These are phyloP conservation scores for Chrysanthemum seticuspe DNA, from an alignment of 129 eudicot species.

Conservation along the genomic window DNA sequence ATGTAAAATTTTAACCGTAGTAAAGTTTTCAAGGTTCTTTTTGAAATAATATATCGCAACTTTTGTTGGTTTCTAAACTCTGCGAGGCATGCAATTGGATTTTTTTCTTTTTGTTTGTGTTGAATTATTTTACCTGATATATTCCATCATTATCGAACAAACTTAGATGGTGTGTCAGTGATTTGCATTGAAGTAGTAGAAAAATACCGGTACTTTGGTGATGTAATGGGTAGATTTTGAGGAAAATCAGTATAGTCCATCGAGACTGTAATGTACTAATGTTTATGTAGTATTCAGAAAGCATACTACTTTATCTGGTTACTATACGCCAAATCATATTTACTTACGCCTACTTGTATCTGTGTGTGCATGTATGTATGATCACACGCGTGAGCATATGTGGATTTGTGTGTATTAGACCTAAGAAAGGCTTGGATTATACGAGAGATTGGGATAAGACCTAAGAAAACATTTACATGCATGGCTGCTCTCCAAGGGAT, in stretches of 20 bases:
- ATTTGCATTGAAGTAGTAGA: not conserved
- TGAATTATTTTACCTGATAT: not conserved
- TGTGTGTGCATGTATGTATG: not conserved
- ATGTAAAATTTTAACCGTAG: too few relatives aligned
- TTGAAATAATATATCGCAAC: not conserved
- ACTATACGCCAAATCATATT: too few relatives aligned
- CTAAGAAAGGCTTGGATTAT: not conserved
- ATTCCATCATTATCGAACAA: not conserved
- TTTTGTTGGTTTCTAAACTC: too few relatives aligned
- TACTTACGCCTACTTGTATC: not conserved
- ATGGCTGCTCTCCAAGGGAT: not conserved
- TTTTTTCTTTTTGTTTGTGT: not conserved
- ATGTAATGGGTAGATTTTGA: not conserved
- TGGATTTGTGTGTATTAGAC: not conserved
- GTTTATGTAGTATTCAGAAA: not conserved
- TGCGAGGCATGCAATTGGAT: too few relatives aligned
- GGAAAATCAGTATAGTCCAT: not conserved
- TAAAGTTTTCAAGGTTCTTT: too few relatives aligned
- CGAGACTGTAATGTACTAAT: not conserved
- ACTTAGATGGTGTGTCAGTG: not conserved
- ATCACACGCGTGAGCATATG: not conserved
- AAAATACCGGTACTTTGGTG: not conserved
- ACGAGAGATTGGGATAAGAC: not conserved
- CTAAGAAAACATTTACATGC: not conserved
- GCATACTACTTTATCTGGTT: not conserved